Evolutionary conservation across 176 grass and related monocot species (phyloP).

Genomic region (Alloteropsis semialata): DNA sequence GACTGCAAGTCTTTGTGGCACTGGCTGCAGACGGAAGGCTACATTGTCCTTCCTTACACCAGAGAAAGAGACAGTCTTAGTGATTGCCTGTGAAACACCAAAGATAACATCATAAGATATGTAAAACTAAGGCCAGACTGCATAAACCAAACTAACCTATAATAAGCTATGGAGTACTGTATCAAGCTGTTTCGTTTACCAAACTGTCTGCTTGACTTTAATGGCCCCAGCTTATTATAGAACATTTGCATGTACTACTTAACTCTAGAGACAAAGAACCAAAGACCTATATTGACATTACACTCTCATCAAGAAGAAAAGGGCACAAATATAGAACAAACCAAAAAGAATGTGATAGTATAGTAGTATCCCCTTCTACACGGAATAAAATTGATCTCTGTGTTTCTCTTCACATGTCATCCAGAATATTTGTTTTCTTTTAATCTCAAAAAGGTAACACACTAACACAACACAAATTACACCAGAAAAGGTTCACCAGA

Average conservation of each 20-base stretch:
- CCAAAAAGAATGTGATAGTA: neutral
- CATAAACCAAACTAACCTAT: neutral
- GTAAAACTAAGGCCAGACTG: neutral
- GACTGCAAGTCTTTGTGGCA: conserved; percentile 34
- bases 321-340: neutral
- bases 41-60: conserved; percentile 45
- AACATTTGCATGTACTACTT: neutral
- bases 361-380: neutral
- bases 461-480: no score
- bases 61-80: conserved; percentile 37
- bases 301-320: neutral
- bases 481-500: neutral
- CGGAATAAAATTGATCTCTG: neutral
- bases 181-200: neutral
- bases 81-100: conserved; percentile 41
- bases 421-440: neutral
- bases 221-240: neutral
- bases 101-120: neutral
- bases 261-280: neutral
- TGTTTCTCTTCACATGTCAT: neutral
- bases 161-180: neutral
- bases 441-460: neutral
- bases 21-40: conserved; percentile 35
- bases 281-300: neutral
- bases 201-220: neutral